Base-by-base conservation (phyloP, 441 rosid species). In the Populus hybrid region DNA sequence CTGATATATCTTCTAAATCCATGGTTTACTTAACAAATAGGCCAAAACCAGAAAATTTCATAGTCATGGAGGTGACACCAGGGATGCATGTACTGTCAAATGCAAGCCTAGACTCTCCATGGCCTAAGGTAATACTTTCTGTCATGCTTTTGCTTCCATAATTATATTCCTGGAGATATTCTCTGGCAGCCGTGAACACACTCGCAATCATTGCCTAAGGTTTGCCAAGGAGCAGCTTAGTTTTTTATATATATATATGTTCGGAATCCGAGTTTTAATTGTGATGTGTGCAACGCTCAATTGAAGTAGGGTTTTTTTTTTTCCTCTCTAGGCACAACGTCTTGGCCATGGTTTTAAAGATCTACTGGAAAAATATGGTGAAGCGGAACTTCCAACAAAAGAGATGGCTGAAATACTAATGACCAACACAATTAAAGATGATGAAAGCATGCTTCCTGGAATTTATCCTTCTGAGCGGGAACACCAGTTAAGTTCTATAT, bases 11-110 rank as follows among this genome's bases (percentile, higher is more conserved):
- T 34, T 88, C 89, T 74, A 88, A 85, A 75, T 77, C 88, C 80
- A 89, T 93, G 94, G 73, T 90, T 74, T 87, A 90, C 80, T 12
- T 90, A 75, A 88, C 94, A 69, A 93, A 93, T 87, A 83, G 94
- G 65, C 89, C 89, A 18, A 79, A 69, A 76, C 70, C 75, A 50
- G 84, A 61, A 36, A 30, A 82, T 24, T 34, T 38, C 74, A 72
- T 71, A 46, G 79, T 88, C 72, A 80, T 85, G 26, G 89, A 84
- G 73, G 95, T 92, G 67, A 78, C 92, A 34, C 93, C 96, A 1
- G 98, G 97, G 75, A 85, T 91, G 82, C 99, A 93, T 78, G 92
- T 95, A 30, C 79, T 95, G 66, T 77, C 96, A 66, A 93, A 89
- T 78, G 91, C 94, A 74, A 88, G 85, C 84, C 89, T 93, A 67